phyloP scores from a whole-genome alignment of 768 basidiomycete species.

The Calocybe indica region DNA sequence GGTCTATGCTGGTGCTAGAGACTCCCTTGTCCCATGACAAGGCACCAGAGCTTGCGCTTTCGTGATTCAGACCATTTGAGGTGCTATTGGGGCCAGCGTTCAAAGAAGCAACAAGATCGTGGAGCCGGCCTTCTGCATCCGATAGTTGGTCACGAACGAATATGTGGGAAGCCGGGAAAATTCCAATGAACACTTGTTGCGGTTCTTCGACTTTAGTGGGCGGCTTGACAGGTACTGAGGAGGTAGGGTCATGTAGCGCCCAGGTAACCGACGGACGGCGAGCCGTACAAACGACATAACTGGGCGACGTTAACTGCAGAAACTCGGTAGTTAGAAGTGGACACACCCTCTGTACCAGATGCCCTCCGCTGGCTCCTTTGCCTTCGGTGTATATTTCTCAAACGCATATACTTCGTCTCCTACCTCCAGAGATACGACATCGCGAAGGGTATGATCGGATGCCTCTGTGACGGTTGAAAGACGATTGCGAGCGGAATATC shows the following conservation, averaged over 20 bases:
- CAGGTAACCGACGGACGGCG: constrained; percentile 67
- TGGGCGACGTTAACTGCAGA: constrained; percentile 20
- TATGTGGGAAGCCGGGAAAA: constrained; percentile 88
- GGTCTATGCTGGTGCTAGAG: constrained; percentile 44
- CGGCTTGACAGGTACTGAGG: constrained; percentile 36
- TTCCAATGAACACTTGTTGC: constrained; percentile 89
- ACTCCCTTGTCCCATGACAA: constrained; percentile 43
- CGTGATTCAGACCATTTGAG: constrained; percentile 21
- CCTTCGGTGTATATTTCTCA: constrained; percentile 76
- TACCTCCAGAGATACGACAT: constrained; percentile 84
- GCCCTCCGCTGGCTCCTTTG: constrained; percentile 65
- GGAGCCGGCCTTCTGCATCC: constrained; percentile 82
- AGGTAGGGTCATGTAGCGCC: constrained; percentile 56
- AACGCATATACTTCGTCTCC: constrained; percentile 98
- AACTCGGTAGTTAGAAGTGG: constrained; percentile 1
- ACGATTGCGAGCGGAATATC: constrained; percentile 49
- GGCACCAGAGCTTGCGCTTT: constrained; percentile 39
- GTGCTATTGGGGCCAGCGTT: constrained; percentile 27
- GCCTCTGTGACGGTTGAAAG: constrained; percentile 58
- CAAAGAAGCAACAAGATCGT: constrained; percentile 63
- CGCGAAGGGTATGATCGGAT: constrained; percentile 57
- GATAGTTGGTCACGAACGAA: constrained; percentile 80
- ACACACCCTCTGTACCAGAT: constrained; percentile 93
- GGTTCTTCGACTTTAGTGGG: constrained; percentile 65
- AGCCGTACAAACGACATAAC: constrained; percentile 83